Conservation (phyloP, 2,329 filamentous ascomycete species). For the Aspergillus ibericus region DNA sequence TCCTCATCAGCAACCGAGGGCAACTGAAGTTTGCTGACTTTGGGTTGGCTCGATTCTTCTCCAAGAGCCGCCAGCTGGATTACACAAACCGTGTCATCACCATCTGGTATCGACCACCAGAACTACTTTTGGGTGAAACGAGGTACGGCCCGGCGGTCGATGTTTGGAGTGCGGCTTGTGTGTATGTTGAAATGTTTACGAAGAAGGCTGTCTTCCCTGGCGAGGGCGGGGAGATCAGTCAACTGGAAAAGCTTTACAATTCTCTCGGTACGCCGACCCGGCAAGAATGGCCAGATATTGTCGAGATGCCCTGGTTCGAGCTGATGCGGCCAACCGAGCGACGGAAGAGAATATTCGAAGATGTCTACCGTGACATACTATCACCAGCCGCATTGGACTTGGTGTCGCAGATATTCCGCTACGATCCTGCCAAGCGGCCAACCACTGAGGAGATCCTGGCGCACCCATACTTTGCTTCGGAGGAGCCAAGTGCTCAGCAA, state of each 20-base stretch:
- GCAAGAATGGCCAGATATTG: constrained; percentile 80
- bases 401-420: constrained; percentile 79
- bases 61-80: constrained; percentile 85
- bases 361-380: constrained; percentile 76
- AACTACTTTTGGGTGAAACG: constrained; percentile 86
- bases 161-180: constrained; percentile 96
- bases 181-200: constrained; percentile 95
- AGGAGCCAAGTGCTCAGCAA: constrained; percentile 74
- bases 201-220: constrained; percentile 91
- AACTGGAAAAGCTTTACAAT: constrained; percentile 95
- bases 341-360: constrained; percentile 72
- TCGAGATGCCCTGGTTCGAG: constrained; percentile 98
- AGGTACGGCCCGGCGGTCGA: constrained; percentile 87
- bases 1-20: constrained; percentile 85
- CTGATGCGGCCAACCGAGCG: constrained; percentile 77
- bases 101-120: constrained; percentile 94
- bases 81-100: constrained; percentile 99
- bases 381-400: constrained; percentile 81
- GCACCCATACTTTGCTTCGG: constrained; percentile 83
- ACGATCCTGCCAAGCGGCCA: constrained; percentile 81
- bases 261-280: constrained; percentile 84
- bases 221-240: constrained; percentile 91
- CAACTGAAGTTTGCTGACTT: constrained; percentile 94
- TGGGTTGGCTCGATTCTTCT: constrained; percentile 92
- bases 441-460: constrained; percentile 79